Evolutionary conservation across 805 yeast genomes (phyloP), one percentile per base, ranked within the genome.

Genomic region (Kodamaea lidongshanica): DNA sequence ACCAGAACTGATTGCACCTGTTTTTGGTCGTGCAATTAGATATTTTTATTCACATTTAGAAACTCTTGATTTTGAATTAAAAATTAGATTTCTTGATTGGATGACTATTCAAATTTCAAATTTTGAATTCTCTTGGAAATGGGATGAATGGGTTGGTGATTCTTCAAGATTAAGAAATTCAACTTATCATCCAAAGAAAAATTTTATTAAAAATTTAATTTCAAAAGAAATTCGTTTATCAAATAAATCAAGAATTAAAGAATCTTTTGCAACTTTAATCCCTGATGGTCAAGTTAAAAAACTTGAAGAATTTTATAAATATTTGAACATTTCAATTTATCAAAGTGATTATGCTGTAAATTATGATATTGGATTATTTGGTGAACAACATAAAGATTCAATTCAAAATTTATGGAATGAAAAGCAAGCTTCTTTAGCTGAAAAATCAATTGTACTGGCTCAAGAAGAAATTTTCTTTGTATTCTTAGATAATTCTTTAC

Each of bases 101-200:
- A 79, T 94, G 65, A 70, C 94, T 1, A 79, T 84, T 33, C 98
- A 92, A 57, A 73, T 92, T 53, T 82, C 94, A 46, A 92, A 89
- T 52, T 92, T 89, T 55, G 87, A 82, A 34, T 92, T 85, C 58
- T 84, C 88, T 20, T 92, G 99, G 99, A 86, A 87, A 50, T 92
- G 98, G 98, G 76, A 74, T 40, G 97, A 88, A 54, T 92, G 98
- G 98, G 74, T 70, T 16, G 58, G 55, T 3, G 83, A 78, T 45
- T 67, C 79, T 0, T 45, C 51, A n/a, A 54, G 52, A 26, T 67
- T 63, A 27, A 56, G 61, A 6, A 54, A 63, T 7, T 60, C 70
- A 19, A 52, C 61, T 19, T 76, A 72, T 46, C 88, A 84, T 49
- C 95, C 96, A 8, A 76, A 74, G 42, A 67, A 73, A 39, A 72